phyloP scores from a whole-genome alignment of 73 alveolate species.

The Stentor coeruleus region DNA sequence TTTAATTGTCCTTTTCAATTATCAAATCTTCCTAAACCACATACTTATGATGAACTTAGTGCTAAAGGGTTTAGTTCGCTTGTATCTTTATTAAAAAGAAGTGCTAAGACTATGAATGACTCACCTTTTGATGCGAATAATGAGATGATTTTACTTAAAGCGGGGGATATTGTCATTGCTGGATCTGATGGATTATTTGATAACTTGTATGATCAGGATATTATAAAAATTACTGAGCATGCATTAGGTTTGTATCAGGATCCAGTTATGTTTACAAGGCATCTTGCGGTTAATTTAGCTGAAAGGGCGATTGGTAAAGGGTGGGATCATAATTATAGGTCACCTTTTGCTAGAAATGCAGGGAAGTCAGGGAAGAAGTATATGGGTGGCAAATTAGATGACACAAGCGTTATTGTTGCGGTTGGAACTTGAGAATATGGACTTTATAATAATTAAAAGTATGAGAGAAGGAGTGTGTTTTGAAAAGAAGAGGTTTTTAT shows the following conservation, averaged over 20 bases:
- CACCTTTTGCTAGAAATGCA: slow-evolving; percentile 28
- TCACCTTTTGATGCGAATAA: slow-evolving; percentile 15
- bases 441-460: not conserved
- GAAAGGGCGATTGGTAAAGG: slow-evolving; percentile 21
- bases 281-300: slow-evolving; percentile 1
- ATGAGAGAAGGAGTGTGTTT: not conserved
- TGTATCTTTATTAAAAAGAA: not conserved
- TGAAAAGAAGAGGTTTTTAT: not conserved
- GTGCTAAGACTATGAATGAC: not conserved
- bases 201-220: slow-evolving; percentile 23
- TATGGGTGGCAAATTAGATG: slow-evolving; percentile 27
- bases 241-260: not conserved
- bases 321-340: not conserved
- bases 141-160: slow-evolving; percentile 4
- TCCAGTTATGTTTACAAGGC: not conserved
- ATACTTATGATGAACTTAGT: not conserved
- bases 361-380: not conserved
- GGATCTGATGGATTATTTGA: slow-evolving; percentile 30
- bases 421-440: not conserved
- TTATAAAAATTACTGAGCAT: not conserved
- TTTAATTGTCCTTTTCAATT: slow-evolving; percentile 30
- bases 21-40: slow-evolving; percentile 19
- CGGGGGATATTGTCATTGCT: slow-evolving; percentile 28
- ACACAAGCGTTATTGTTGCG: slow-evolving; percentile 29
- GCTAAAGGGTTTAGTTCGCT: slow-evolving; percentile 21